Percentiles rank a stretch among this genome's conserved stretches.
Conservation (phyloP, 2,329 filamentous ascomycete species). For the Verticillium zaregamsianum region DNA sequence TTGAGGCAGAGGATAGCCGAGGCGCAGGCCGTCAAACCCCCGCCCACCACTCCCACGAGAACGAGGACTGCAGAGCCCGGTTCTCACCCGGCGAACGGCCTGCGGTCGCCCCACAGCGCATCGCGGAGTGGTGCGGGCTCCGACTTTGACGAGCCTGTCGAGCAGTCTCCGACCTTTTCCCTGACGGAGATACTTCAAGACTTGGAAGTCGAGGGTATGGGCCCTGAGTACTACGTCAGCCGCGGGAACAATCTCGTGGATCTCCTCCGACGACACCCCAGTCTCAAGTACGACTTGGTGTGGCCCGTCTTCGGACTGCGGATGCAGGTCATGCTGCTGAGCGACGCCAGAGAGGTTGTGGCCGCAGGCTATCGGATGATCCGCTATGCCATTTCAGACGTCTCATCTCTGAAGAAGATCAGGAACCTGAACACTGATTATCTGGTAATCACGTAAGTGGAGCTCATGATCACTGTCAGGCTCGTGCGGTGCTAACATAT, state of each 20-base stretch:
- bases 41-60: conserved; percentile 48
- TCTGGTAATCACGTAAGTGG: conserved; percentile 67
- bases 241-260: conserved; percentile 91
- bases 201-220: conserved; percentile 81
- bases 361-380: conserved; percentile 92
- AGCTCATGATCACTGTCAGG: background rate
- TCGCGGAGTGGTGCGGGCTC: conserved; percentile 53
- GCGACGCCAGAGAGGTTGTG: conserved; percentile 91
- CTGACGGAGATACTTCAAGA: conserved; percentile 87
- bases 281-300: conserved; percentile 91
- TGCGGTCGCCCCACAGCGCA: conserved; percentile 55
- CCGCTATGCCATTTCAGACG: conserved; percentile 89
- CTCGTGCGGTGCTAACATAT: background rate
- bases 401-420: conserved; percentile 84
- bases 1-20: conserved; percentile 58
- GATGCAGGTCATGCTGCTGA: conserved; percentile 93
- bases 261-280: conserved; percentile 89
- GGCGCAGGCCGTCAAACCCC: conserved; percentile 45
- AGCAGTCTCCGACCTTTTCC: conserved; percentile 81
- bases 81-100: conserved; percentile 35
- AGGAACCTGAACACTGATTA: conserved; percentile 86
- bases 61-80: conserved; percentile 43
- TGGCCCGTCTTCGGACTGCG: conserved; percentile 93
- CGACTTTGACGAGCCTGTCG: conserved; percentile 63
- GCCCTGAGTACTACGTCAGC: conserved; percentile 91